These are phyloP conservation scores for Spizellomyces punctatus DNA, from an alignment of 192 early-diverging fungal species.

Conservation along the genomic window DNA sequence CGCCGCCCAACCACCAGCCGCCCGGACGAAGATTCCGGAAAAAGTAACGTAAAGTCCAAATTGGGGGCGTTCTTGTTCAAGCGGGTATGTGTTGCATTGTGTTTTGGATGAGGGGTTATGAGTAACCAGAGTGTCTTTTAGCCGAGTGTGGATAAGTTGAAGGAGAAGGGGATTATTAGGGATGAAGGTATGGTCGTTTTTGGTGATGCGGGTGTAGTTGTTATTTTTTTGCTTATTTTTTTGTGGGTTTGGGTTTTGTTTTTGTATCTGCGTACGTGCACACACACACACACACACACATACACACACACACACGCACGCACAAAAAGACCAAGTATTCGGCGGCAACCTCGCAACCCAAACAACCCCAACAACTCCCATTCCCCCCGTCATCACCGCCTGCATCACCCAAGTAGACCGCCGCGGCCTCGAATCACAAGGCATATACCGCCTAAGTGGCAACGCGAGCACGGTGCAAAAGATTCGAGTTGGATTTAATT, in stretches of 20 bases:
- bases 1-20: background rate
- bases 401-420: slow-evolving; percentile 49
- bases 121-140: background rate
- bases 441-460: slow-evolving; percentile 59
- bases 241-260: no score
- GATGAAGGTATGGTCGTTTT: slow-evolving; percentile 25
- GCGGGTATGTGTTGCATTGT: slow-evolving; percentile 24
- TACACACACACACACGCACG: no score
- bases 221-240: no score
- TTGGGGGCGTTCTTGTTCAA: slow-evolving; percentile 45
- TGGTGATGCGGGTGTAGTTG: no score
- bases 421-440: slow-evolving; percentile 49
- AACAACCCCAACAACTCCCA: slow-evolving; percentile 26
- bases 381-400: slow-evolving; percentile 45
- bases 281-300: no score
- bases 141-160: slow-evolving; percentile 31
- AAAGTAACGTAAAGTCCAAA: slow-evolving; percentile 39
- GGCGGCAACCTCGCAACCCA: slow-evolving; percentile 47
- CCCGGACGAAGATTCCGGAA: slow-evolving; percentile 19
- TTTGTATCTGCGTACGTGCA: no score
- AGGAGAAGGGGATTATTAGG: slow-evolving; percentile 35
- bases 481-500: slow-evolving; percentile 41
- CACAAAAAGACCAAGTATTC: slow-evolving; percentile 36
- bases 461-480: slow-evolving; percentile 48
- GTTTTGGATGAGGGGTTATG: slow-evolving; percentile 6